Percentiles rank a stretch among this genome's conserved stretches.
Conservation (phyloP, 768 basidiomycete species). For the Suillus placidus region DNA sequence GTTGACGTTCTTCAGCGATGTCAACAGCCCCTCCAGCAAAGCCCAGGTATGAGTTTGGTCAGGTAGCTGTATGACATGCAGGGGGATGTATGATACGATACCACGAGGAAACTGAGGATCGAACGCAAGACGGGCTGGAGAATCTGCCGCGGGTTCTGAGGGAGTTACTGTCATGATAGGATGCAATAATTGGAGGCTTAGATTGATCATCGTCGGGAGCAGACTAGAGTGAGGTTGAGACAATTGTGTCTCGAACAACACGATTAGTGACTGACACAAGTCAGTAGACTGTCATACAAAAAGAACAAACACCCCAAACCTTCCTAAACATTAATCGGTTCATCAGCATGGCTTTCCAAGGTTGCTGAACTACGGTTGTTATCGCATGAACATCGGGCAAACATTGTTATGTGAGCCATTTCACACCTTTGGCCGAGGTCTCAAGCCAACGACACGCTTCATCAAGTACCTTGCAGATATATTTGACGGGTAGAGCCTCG, state of each 20-base stretch:
- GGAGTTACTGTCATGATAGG: slow-evolving; percentile 42
- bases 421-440: slow-evolving; percentile 44
- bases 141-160: slow-evolving; percentile 42
- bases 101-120: slow-evolving; percentile 70
- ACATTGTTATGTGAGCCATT: slow-evolving; percentile 3
- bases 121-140: slow-evolving; percentile 57
- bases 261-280: slow-evolving; percentile 3
- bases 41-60: slow-evolving; percentile 54
- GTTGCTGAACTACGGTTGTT: neutral
- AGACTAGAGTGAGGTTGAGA: slow-evolving; percentile 2
- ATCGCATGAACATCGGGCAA: neutral
- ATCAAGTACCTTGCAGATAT: slow-evolving; percentile 57
- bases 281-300: neutral
- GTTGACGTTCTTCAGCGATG: slow-evolving; percentile 58
- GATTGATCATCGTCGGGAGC: slow-evolving; percentile 5
- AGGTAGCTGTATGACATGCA: slow-evolving; percentile 59
- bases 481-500: slow-evolving; percentile 60
- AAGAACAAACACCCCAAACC: neutral
- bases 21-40: slow-evolving; percentile 49
- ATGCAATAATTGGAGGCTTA: slow-evolving; percentile 10
- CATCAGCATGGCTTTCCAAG: slow-evolving; percentile 4
- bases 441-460: slow-evolving; percentile 65
- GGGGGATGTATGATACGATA: slow-evolving; percentile 68
- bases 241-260: slow-evolving; percentile 7
- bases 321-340: slow-evolving; percentile 4